phyloP scores from a whole-genome alignment of 441 rosid species.

The Croton setiger region DNA sequence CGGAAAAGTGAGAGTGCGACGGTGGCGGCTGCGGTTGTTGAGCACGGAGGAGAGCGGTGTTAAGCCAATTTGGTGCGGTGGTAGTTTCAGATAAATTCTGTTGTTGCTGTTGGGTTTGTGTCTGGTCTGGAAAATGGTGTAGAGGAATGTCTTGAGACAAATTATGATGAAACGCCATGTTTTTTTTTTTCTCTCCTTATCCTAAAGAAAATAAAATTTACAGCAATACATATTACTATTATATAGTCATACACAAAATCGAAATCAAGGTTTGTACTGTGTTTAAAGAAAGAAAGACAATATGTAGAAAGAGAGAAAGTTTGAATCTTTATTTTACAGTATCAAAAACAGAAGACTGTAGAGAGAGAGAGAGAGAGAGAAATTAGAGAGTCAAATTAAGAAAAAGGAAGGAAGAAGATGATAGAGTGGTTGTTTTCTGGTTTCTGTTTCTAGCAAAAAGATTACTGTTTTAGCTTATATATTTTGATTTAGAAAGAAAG shows the following conservation, averaged over 20 bases:
- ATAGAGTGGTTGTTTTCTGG: no score
- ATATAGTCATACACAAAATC: no score
- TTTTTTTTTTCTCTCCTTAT: background rate
- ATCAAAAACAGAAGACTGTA: background rate
- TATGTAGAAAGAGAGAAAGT: background rate
- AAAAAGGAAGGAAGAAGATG: background rate
- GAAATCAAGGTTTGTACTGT: no score
- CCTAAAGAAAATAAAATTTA: background rate
- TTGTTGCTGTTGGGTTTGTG: conserved; percentile 26
- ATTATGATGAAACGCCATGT: conserved; percentile 85
- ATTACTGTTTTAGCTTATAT: no score
- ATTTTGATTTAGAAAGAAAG: no score
- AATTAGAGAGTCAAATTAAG: background rate
- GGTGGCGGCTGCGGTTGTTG: conserved; percentile 38
- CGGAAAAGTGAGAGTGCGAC: conserved; percentile 39
- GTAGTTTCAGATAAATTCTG: conserved; percentile 36
- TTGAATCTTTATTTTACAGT: background rate
- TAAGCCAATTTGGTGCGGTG: conserved; percentile 76
- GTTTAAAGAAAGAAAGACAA: conserved; percentile 7
- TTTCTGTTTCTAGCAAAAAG: no score
- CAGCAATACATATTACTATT: no score
- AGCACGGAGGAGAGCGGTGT: conserved; percentile 74
- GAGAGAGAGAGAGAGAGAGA: conserved; percentile 2
- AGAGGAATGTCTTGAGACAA: conserved; percentile 75
- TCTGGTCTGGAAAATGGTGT: conserved; percentile 59